Evolutionary conservation across 805 yeast genomes (phyloP).

Genomic region (Candida berthetii): DNA sequence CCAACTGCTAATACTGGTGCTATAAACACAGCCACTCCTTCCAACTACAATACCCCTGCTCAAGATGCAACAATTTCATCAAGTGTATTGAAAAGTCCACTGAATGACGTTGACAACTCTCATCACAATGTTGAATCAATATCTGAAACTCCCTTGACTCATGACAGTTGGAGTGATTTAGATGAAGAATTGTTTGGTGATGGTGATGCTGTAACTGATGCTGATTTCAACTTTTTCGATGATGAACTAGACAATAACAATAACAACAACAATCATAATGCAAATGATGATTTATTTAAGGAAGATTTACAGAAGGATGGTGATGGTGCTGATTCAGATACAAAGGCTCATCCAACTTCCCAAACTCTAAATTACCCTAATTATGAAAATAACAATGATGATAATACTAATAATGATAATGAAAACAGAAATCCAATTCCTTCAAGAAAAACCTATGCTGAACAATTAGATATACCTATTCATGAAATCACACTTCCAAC

Average conservation of each 20-base stretch:
- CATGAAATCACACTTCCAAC: conserved; percentile 50
- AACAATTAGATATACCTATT: conserved; percentile 43
- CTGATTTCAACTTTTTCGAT: conserved; percentile 22
- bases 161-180: conserved; percentile 21
- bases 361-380: too few relatives aligned
- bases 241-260: conserved; percentile 14
- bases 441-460: background rate
- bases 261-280: background rate
- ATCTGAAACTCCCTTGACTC: background rate
- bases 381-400: background rate
- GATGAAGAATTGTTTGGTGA: conserved; percentile 28
- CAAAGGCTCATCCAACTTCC: too few relatives aligned
- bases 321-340: too few relatives aligned
- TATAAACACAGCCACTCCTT: too few relatives aligned
- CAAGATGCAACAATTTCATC: too few relatives aligned
- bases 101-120: background rate
- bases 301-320: background rate
- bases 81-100: background rate
- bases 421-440: background rate
- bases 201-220: conserved; percentile 19
- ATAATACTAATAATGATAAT: background rate
- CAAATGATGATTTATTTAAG: conserved; percentile 21
- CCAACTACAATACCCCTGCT: too few relatives aligned
- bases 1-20: too few relatives aligned
- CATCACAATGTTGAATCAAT: background rate